Percentiles rank a stretch among this genome's conserved stretches.
phyloP scores from a whole-genome alignment of 441 rosid genomes.

The Raphanus hybrid region DNA sequence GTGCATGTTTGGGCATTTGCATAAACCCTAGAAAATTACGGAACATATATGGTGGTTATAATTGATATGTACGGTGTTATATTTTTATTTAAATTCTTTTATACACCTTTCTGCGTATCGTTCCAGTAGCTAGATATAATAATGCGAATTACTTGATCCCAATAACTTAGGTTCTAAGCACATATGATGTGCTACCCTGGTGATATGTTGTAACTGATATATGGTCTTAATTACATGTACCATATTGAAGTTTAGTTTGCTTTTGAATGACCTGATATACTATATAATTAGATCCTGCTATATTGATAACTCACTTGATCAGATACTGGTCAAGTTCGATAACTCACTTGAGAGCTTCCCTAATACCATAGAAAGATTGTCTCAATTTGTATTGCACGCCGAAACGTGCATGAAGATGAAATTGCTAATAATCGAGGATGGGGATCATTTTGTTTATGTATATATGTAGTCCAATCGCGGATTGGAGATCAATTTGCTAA shows the following conservation, averaged over 20 bases:
- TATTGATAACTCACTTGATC: too few species aligned
- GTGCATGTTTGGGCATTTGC: constrained; percentile 10
- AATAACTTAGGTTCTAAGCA: background rate
- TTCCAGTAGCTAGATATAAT: background rate
- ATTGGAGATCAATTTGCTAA: background rate
- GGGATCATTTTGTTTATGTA: background rate
- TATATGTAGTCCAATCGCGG: background rate
- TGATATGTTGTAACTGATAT: background rate
- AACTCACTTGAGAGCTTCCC: background rate
- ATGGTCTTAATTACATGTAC: background rate
- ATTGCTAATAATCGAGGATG: constrained; percentile 1
- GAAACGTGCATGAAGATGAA: constrained; percentile 9
- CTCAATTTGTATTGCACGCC: constrained; percentile 6
- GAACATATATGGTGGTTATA: background rate
- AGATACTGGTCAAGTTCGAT: background rate
- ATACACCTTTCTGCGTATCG: background rate
- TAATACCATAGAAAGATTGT: background rate
- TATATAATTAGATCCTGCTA: background rate
- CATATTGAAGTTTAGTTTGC: background rate
- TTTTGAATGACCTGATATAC: background rate
- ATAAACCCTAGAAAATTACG: constrained; percentile 37
- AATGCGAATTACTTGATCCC: background rate
- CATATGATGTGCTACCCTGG: background rate
- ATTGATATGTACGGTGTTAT: background rate
- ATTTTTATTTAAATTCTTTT: background rate